These are phyloP conservation scores for Entomortierella lignicola DNA, from an alignment of 192 early-diverging fungal species.

Conservation along the genomic window DNA sequence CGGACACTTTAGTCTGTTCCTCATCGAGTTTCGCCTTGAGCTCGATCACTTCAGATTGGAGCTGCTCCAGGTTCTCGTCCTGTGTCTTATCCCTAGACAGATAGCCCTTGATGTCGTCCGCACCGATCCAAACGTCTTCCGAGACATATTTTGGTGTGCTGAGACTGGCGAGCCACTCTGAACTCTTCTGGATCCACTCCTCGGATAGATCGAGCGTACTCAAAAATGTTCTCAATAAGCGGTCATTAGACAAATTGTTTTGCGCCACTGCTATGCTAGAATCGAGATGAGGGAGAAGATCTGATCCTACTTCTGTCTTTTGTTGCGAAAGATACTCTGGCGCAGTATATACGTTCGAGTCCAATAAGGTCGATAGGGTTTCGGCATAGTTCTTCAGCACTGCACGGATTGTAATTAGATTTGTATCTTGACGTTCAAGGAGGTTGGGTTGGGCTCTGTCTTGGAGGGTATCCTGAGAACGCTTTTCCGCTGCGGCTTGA, in stretches of 20 bases:
- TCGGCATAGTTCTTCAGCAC: conserved; percentile 25
- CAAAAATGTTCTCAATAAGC: conserved; percentile 22
- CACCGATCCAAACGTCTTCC: conserved; percentile 33
- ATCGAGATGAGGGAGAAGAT: conserved; percentile 13
- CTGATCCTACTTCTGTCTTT: conserved; percentile 2
- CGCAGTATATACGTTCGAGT: conserved; percentile 20
- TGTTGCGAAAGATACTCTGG: conserved; percentile 22
- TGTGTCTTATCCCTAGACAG: conserved; percentile 17
- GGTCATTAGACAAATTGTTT: conserved; percentile 33
- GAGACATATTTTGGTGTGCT: conserved; percentile 27
- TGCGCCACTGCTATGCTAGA: conserved; percentile 7
- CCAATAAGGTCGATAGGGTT: conserved; percentile 11
- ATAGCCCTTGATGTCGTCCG: conserved; percentile 19
- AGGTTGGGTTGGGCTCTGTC: conserved; percentile 24
- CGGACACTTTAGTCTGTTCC: conserved; percentile 25
- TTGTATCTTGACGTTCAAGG: conserved; percentile 34
- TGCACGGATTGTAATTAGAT: conserved; percentile 18
- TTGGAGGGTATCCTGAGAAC: conserved; percentile 25
- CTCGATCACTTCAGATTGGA: background rate
- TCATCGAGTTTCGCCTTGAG: conserved; percentile 23
- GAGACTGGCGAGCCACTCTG: conserved; percentile 29
- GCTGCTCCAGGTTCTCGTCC: conserved; percentile 29
- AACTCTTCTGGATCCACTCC: conserved; percentile 22
- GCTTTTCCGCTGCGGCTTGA: conserved; percentile 23
- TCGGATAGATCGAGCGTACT: conserved; percentile 11